Evolutionary conservation across 306 rosid species (phyloP).

Genomic region (Dalbergia cultrata): DNA sequence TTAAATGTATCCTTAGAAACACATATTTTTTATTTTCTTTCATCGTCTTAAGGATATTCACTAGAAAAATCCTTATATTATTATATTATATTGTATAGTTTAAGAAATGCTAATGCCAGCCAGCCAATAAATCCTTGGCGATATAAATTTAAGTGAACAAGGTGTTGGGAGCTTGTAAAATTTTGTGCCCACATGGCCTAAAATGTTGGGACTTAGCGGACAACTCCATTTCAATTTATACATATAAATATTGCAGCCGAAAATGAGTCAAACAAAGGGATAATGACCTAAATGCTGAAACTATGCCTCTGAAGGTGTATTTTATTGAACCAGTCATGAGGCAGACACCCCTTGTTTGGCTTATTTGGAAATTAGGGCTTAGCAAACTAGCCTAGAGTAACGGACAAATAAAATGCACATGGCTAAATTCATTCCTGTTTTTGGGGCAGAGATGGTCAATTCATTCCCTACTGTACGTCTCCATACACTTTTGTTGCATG

Average conservation of each 20-base stretch:
- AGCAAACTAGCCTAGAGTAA: not conserved
- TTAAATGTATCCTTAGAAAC: too few species aligned
- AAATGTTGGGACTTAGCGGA: conserved; percentile 19
- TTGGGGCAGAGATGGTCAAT: too few species aligned
- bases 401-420: conserved; percentile 6
- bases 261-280: not conserved
- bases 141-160: not conserved
- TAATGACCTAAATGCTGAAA: conserved; percentile 22
- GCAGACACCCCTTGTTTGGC: not conserved
- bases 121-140: not conserved
- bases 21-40: too few species aligned
- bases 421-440: conserved; percentile 14
- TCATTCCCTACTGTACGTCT: too few species aligned
- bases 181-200: not conserved
- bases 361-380: not conserved
- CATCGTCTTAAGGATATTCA: too few species aligned
- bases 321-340: not conserved
- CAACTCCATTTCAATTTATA: not conserved
- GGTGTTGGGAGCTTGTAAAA: not conserved
- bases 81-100: too few species aligned
- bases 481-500: too few species aligned
- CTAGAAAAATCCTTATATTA: too few species aligned
- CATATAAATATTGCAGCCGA: not conserved
- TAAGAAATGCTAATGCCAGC: not conserved
- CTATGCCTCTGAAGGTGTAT: not conserved